Evolutionary conservation across 352 stramenopile genomes (phyloP), one percentile per base, ranked within the genome.

Genomic region (Pythium sp.): DNA sequence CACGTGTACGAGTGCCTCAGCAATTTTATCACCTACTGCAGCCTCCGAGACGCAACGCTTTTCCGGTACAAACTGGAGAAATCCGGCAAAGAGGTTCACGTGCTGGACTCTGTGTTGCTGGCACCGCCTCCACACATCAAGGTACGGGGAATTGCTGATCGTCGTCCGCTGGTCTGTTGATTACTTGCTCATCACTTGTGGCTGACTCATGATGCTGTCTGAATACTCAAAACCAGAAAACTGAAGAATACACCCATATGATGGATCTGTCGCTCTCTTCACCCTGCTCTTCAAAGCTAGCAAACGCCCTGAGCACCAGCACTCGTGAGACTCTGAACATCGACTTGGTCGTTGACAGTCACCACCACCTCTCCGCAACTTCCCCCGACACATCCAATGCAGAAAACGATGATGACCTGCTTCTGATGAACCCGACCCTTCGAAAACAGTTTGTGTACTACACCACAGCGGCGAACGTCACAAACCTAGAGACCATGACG

Each of bases 361-460:
- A 49, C 7, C 26, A 60, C 4, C 18, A 49, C 43, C 15, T 49
- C 43, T 49, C 15, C 43, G 2, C 43, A 49, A 49, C 0, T 12
- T 41, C 55, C 1, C 20, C 55, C 7, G 28, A 18, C 26, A 24
- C 28, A 34, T 18, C 18, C 6, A 60, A 24, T 1, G 1, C 55
- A n/a, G 36, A 38, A 12, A 28, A 28, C 6, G 7, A 57, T 46
- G 32, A 71, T 47, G 69, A 68, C 2, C 58, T 70, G 47, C 63
- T 89, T 51, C 49, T 89, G 15, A 73, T 81, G 62, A 91, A 91
- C 32, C 34, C 74, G 46, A 84, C 79, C 15, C 81, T 90, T 12
- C 81, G 81, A 8, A 87, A 79, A 18, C 76, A 90, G 43, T 91
- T 93, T 49, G 76, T 79, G 7, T 86, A 79, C 59, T 93, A 93